A percentile compares a stretch with the other conserved stretches of the same genome.
Conservation (phyloP, 23 red algal species). For the Gracilariopsis chorda region DNA sequence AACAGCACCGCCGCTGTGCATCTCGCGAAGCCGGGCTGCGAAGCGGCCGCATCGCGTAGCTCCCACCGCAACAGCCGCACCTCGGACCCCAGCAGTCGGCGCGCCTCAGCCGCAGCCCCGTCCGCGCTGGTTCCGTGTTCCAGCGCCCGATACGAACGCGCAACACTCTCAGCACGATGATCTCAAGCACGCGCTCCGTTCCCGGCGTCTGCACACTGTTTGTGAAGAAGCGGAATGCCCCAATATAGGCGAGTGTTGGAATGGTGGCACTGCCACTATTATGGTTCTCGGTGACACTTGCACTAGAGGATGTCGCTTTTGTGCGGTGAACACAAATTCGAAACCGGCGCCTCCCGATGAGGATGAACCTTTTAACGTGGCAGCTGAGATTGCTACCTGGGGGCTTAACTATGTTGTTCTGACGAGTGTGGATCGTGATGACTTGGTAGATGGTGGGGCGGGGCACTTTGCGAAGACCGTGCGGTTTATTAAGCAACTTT, state of each 20-base stretch:
- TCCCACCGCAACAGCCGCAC: not conserved
- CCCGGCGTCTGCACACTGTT: slow-evolving; percentile 75
- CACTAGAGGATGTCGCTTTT: slow-evolving; percentile 97
- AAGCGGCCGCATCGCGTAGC: no score
- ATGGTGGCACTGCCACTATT: slow-evolving; percentile 95
- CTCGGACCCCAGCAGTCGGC: slow-evolving; percentile 30
- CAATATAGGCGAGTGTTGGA: slow-evolving; percentile 99
- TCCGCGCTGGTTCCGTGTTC: slow-evolving; percentile 78
- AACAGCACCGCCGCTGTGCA: no score
- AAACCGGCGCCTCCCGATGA: slow-evolving; percentile 69
- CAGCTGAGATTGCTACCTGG: slow-evolving; percentile 80
- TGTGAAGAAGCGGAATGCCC: slow-evolving; percentile 99
- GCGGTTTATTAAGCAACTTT: slow-evolving; percentile 57
- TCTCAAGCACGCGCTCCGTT: slow-evolving; percentile 37
- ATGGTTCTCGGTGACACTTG: slow-evolving; percentile 99
- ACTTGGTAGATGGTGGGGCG: slow-evolving; percentile 89
- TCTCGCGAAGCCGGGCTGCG: no score
- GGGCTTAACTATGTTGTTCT: slow-evolving; percentile 93
- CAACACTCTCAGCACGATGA: slow-evolving; percentile 52
- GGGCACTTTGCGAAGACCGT: slow-evolving; percentile 92
- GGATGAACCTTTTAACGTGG: slow-evolving; percentile 86
- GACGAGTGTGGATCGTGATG: slow-evolving; percentile 94
- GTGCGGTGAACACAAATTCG: slow-evolving; percentile 83
- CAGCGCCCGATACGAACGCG: slow-evolving; percentile 51
- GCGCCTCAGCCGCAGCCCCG: slow-evolving; percentile 56